Evolutionary conservation across 108 stramenopile species (phyloP).

Genomic region (Pseudonitzschia multiseries): DNA sequence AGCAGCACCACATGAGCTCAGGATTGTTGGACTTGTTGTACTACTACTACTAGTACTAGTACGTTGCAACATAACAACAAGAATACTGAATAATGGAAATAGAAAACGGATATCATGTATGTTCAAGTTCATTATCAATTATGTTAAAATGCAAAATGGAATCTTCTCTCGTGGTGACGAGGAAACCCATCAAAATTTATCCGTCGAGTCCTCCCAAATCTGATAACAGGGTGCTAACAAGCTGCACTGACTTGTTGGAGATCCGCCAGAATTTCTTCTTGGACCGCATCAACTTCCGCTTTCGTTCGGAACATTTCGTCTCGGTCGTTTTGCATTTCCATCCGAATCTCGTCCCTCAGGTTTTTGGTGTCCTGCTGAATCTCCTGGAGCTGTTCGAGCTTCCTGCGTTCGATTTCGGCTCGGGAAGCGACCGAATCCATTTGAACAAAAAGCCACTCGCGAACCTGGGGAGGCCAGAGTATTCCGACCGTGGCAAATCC

Average conservation of each 20-base stretch:
- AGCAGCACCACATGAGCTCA: too few species aligned
- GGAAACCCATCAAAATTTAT: background rate
- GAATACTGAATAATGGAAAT: too few species aligned
- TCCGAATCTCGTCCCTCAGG: slow-evolving; percentile 59
- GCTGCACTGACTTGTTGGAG: slow-evolving; percentile 74
- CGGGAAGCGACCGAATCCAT: slow-evolving; percentile 65
- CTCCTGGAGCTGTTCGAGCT: slow-evolving; percentile 62
- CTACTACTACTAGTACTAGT: too few species aligned
- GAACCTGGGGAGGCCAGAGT: slow-evolving; percentile 86
- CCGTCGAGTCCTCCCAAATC: slow-evolving; percentile 40
- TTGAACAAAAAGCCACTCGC: slow-evolving; percentile 78
- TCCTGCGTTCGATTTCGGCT: slow-evolving; percentile 63
- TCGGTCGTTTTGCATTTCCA: slow-evolving; percentile 72
- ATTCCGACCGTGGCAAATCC: slow-evolving; percentile 69
- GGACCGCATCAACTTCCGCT: slow-evolving; percentile 65
- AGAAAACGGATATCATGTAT: too few species aligned
- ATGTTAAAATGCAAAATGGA: too few species aligned
- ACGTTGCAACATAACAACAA: too few species aligned
- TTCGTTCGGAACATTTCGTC: slow-evolving; percentile 67
- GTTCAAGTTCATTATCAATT: too few species aligned
- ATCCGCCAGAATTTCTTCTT: slow-evolving; percentile 72
- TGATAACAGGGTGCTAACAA: slow-evolving; percentile 61
- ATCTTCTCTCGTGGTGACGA: too few species aligned
- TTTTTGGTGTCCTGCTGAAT: slow-evolving; percentile 60
- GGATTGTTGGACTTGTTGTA: too few species aligned